Evolutionary conservation across 73 alveolate genomes (phyloP).

Genomic region (Symbiodinium natans): DNA sequence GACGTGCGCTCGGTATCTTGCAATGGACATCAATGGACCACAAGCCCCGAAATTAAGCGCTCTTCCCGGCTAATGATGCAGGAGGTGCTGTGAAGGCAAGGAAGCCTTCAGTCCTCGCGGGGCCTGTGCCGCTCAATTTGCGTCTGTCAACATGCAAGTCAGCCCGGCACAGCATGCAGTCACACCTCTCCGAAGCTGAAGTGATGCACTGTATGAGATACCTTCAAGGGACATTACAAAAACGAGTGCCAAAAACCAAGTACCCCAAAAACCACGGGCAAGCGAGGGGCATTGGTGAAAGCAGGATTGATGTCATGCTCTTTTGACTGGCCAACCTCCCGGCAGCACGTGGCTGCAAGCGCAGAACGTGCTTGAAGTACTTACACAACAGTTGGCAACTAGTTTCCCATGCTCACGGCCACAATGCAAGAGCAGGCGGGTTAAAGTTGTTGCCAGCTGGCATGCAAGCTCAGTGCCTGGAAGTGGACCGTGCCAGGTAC

Average conservation of each 20-base stretch:
- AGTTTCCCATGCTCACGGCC: too few relatives aligned
- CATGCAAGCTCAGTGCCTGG: conserved; percentile 39
- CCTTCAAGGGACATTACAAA: background rate
- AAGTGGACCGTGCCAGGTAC: conserved; percentile 91
- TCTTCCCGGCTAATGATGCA: background rate
- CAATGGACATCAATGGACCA: background rate
- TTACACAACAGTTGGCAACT: background rate
- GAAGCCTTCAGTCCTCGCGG: conserved; percentile 59
- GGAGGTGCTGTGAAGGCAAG: background rate
- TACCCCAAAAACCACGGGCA: too few relatives aligned
- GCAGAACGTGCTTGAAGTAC: too few relatives aligned
- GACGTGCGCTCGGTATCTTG: conserved; percentile 25
- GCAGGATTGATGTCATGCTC: conserved; percentile 84
- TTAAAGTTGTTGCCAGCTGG: too few relatives aligned
- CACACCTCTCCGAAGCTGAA: conserved; percentile 49
- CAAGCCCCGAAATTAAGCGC: background rate
- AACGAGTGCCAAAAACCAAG: too few relatives aligned
- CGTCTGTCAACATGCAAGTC: background rate
- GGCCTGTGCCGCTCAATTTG: background rate
- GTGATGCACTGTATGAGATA: conserved; percentile 70
- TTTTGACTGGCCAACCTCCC: conserved; percentile 64
- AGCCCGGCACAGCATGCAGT: background rate
- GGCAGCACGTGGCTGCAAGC: background rate
- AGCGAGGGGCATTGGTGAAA: conserved; percentile 26
- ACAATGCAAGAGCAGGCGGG: too few relatives aligned